Base-by-base conservation (phyloP, 2,329 filamentous ascomycete species). In the Fonsecaea monophora region DNA sequence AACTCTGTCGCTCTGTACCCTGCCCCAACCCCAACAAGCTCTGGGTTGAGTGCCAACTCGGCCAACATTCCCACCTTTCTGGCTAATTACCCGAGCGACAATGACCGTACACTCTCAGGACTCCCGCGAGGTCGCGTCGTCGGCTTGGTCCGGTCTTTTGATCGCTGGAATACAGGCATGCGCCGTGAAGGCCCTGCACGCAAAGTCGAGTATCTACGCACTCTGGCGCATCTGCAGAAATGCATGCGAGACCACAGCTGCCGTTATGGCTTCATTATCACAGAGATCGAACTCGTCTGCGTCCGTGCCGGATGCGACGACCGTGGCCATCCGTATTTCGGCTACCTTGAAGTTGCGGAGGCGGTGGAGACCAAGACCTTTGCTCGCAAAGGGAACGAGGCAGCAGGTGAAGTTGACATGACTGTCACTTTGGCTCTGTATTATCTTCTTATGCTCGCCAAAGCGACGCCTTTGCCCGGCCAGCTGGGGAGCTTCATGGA, bases 161-260 rank as follows among this genome's bases (percentile, higher is more conserved):
- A 96, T 78, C 90, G 92, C 74, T 97, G 96, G 91, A 97, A 97
- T 83, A 95, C 92, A 0, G 92, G 91, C 69, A 96, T 97, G 92
- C 91, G 93, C 67, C 88, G 89, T 67, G 92, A 96, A 78, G 89
- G 89, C 53, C 92, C 94, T 70, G 87, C 92, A 78, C 91, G 93
- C 80, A 90, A 91, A 66, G 92, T 97, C 65, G 89, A 94, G 79
- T 97, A 97, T 81, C 89, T 97, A 21, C 89, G 91, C 59, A 92
- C 92, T 1, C 87, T 98, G 4, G 86, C 93, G 0, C 92, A 96
- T 73, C 83, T 97, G 53, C 94, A 98, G 79, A 87, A 92, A 76
- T 89, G 90, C 75, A 97, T 97, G 92, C 92, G 94, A 78, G 92
- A 96, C 80, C 92, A 97, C 80, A 89, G 89, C 72, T 96, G 92